Evolutionary conservation across 257 asterid genomes (phyloP).

Genomic region (Fraxinus excelsior): DNA sequence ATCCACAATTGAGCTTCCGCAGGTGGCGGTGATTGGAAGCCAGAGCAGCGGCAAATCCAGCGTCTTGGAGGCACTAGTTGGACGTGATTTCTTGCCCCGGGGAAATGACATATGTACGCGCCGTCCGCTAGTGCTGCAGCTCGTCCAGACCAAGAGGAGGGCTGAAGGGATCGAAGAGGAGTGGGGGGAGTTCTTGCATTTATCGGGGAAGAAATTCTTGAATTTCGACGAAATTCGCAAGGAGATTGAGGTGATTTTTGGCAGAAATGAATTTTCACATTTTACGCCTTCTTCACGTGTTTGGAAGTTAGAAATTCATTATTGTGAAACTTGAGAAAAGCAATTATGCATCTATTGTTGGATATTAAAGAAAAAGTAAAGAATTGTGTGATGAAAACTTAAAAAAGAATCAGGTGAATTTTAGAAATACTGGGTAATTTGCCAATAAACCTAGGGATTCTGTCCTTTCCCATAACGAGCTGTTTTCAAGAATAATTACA

Average conservation of each 20-base stretch:
- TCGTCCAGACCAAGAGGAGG: conserved; percentile 39
- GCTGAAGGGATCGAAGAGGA: conserved; percentile 40
- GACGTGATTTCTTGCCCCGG: conserved; percentile 64
- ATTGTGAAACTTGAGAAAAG: background rate
- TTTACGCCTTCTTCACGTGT: background rate
- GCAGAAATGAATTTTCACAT: background rate
- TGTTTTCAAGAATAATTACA: background rate
- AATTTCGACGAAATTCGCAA: conserved; percentile 46
- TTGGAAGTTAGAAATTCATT: background rate
- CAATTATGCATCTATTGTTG: background rate
- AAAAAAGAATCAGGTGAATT: background rate
- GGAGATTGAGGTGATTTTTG: conserved; percentile 35
- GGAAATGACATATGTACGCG: conserved; percentile 58
- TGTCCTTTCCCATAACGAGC: background rate
- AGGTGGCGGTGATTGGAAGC: conserved; percentile 66
- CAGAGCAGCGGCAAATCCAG: conserved; percentile 67
- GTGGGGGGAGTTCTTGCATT: conserved; percentile 60
- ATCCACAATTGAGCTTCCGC: conserved; percentile 55
- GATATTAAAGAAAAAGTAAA: background rate
- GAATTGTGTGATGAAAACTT: background rate
- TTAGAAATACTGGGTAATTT: background rate
- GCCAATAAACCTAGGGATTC: background rate
- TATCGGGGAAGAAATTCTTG: conserved; percentile 31
- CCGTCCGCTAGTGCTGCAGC: conserved; percentile 56
- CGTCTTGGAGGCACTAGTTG: conserved; percentile 61